Evolutionary conservation across 352 stramenopile species (phyloP).

Genomic region (Phytophthora meadii): DNA sequence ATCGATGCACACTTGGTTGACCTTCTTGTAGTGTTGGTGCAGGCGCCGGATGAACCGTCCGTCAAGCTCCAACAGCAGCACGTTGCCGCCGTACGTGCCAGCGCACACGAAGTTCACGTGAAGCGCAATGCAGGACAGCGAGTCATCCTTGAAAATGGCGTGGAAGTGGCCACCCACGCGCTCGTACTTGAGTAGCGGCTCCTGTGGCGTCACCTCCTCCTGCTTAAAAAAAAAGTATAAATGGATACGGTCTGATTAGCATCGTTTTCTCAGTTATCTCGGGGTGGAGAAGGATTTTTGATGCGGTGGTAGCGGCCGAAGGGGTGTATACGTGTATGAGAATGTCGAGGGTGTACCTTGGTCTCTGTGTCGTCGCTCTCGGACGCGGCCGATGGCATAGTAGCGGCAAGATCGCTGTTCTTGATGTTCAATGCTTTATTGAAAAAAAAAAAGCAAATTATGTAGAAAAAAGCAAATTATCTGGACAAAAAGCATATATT

Average conservation of each 20-base stretch:
- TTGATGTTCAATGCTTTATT: too few relatives aligned
- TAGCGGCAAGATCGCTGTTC: too few relatives aligned
- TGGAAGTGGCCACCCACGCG: constrained; percentile 86
- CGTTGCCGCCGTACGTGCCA: constrained; percentile 83
- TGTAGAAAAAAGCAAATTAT: neutral
- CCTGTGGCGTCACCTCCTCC: constrained; percentile 30
- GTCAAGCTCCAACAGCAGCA: constrained; percentile 81
- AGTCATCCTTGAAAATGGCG: constrained; percentile 88
- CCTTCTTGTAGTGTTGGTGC: constrained; percentile 90
- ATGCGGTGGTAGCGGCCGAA: neutral
- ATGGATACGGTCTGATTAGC: constrained; percentile 18
- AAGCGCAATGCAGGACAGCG: constrained; percentile 80
- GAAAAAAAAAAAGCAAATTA: neutral
- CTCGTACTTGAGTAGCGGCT: constrained; percentile 89
- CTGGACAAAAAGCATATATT: too few relatives aligned
- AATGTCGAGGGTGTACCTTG: constrained; percentile 15
- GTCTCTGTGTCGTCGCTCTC: constrained; percentile 24
- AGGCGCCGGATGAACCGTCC: constrained; percentile 80
- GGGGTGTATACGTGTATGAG: neutral
- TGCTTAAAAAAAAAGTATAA: constrained; percentile 7
- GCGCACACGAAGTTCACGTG: constrained; percentile 84
- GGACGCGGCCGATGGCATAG: constrained; percentile 12
- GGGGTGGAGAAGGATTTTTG: neutral
- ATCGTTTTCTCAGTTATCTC: constrained; percentile 14
- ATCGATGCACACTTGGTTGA: constrained; percentile 87